Evolutionary conservation across 495 filamentous ascomycete genomes (phyloP).

Genomic region (Aspergillus indologenus): DNA sequence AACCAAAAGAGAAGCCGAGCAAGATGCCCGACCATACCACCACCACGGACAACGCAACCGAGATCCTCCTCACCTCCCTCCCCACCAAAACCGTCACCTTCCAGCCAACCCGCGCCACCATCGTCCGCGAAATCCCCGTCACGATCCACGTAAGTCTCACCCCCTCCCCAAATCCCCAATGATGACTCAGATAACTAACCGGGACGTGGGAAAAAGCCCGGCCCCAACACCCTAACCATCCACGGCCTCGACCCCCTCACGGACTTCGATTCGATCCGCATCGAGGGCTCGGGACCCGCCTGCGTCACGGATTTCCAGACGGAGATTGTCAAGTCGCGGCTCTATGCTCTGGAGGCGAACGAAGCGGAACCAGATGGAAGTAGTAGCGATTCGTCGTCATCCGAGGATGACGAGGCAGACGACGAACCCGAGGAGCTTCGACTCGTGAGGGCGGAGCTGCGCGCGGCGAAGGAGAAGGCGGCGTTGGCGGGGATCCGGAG

Average conservation of each 20-base stretch:
- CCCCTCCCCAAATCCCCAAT: too few species aligned
- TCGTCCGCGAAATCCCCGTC: background rate
- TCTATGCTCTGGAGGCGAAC: slow-evolving; percentile 21
- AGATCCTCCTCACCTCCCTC: background rate
- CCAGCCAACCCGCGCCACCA: background rate
- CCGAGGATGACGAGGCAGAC: slow-evolving; percentile 28
- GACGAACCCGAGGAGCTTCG: slow-evolving; percentile 13
- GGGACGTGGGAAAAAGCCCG: slow-evolving; percentile 45
- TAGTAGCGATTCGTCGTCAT: slow-evolving; percentile 42
- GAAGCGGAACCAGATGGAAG: slow-evolving; percentile 49
- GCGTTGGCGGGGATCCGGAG: slow-evolving; percentile 21
- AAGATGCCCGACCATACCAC: background rate
- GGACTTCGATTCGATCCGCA: slow-evolving; percentile 66
- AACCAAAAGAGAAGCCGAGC: background rate
- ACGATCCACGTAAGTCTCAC: background rate
- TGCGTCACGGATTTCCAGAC: slow-evolving; percentile 66
- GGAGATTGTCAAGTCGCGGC: slow-evolving; percentile 55
- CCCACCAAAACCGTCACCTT: background rate
- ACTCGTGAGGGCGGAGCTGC: slow-evolving; percentile 11
- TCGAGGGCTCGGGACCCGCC: slow-evolving; percentile 59
- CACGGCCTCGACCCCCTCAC: slow-evolving; percentile 58
- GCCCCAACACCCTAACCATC: slow-evolving; percentile 62
- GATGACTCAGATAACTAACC: too few species aligned
- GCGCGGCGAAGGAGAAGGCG: slow-evolving; percentile 15
- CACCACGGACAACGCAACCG: too few species aligned